Evolutionary conservation across 441 rosid genomes (phyloP), one percentile per base, ranked within the genome.

Genomic region (Erysimum pusillum): DNA sequence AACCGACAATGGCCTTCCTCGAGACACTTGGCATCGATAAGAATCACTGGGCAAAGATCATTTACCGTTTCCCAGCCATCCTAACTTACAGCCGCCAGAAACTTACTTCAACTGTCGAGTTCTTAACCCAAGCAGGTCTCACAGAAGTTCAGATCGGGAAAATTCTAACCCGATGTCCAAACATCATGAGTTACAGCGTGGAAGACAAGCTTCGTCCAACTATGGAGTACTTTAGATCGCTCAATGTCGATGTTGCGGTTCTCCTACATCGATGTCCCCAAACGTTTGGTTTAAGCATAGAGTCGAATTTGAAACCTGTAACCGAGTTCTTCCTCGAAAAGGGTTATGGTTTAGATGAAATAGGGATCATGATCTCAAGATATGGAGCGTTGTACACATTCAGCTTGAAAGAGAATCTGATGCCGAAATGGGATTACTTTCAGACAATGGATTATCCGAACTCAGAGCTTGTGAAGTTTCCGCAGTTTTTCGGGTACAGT

Each of bases 371-470:
- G 97, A 71, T 86, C 14, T 86, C 91, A 13, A 88, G 97, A 78
- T 87, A 79, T 77, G 91, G 91, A 80, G 86, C 87, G 52, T 67
- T 91, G 51, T 91, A 88, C 31, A 86, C 91, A 7, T 88, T 89
- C 56, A 90, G 94, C 79, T 82, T 91, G 86, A 79, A 65, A 25
- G 88, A 78, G 61, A 91, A 88, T 67, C 38, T 91, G 85, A 83
- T 70, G 48, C 89, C 88, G 4, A 91, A 91, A 76, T 91, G 94
- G 94, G 91, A 91, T 60, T 91, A 85, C 82, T 91, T 88, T 86
- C 80, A 87, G 81, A 89, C 89, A 41, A 88, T 86, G 93, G 97
- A 86, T 62, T 91, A 89, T 80, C 78, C 88, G 2, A 87, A 71
- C 9, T 75, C 89, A 2, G 97, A 88, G 81, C 90, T 91, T 2